Base-by-base conservation (phyloP, 495 filamentous ascomycete genomes). In the Articulospora tetracladia region DNA sequence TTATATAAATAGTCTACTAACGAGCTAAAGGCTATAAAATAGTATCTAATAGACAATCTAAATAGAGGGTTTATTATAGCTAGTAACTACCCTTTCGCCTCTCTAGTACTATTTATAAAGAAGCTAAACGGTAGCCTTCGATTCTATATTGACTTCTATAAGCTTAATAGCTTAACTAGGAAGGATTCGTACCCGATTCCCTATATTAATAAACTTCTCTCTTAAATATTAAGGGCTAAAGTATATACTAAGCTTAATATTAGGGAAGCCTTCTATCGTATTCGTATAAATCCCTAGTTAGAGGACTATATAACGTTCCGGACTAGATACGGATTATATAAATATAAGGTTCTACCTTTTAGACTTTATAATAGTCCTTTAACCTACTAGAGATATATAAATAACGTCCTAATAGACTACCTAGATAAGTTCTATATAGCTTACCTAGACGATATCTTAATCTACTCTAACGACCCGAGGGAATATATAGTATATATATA, bases 241-340 rank as follows among this genome's bases (percentile, higher is more conserved):
- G 66, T 69, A 25, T 82, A 76, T 55, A 83, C 67, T 0, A 80
- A 80, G 59, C 47, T 84, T 0, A 72, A 83, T 66, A 39, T 81
- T 11, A 61, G 66, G 1, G 47, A 71, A 27, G 73, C 68, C 0
- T 81, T 76, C 50, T 64, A 82, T 49, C 41, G 64, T 1, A 66
- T 82, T 0, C 36, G 70, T 0, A 73, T 79, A 0, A 26, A 54
- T 11, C 36, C 64, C 41, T 64, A 62, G 0, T 50, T 72, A 15
- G 66, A 78, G 39, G 73, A 61, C 61, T 66, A 71, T 39, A 79
- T 66, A 0, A 70, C 61, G 0, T 78, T 79, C 59, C 23, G 57
- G 10, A 68, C 44, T 46, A 47, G 44, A 50, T 66, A 70, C 55
- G 55, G 61, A 19, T 27, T 46, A 11, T 72, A 61, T 53, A 62